Evolutionary conservation across 805 yeast genomes (phyloP).

Genomic region (Blastobotrys robertii): DNA sequence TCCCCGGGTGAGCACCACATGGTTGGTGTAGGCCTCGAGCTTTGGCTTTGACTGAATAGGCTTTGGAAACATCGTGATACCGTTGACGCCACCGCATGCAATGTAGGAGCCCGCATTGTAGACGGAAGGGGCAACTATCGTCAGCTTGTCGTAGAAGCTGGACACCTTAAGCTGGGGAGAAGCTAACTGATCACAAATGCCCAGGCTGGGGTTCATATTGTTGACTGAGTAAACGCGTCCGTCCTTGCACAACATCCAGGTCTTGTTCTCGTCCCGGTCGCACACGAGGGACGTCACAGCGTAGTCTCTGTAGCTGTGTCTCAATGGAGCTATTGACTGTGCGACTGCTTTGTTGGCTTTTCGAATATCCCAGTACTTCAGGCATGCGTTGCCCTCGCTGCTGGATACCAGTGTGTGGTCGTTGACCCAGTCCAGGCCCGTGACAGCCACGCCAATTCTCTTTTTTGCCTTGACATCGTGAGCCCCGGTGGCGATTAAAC

Average conservation of each 20-base stretch:
- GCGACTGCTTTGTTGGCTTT: constrained; percentile 6
- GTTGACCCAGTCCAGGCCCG: constrained; percentile 16
- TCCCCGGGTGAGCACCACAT: constrained; percentile 8
- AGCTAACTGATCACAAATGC: constrained; percentile 4
- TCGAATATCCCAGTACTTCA: constrained; percentile 24
- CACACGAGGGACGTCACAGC: constrained; percentile 13
- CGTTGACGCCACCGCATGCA: constrained; percentile 15
- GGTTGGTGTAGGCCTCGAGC: background rate
- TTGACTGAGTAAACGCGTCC: constrained; percentile 12
- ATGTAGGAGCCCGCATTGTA: constrained; percentile 10
- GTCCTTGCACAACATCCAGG: constrained; percentile 18
- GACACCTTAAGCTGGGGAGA: constrained; percentile 10
- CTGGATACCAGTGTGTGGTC: constrained; percentile 14
- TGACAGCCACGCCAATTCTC: too few species aligned
- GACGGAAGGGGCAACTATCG: constrained; percentile 10
- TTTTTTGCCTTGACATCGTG: too few species aligned
- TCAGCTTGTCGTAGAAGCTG: constrained; percentile 13
- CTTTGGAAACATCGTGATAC: constrained; percentile 8
- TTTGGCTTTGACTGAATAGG: constrained; percentile 5
- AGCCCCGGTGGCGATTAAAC: too few species aligned
- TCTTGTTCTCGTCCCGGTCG: constrained; percentile 10
- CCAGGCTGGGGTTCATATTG: background rate
- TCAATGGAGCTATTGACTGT: constrained; percentile 1
- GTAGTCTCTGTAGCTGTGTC: constrained; percentile 5
- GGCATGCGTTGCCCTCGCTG: constrained; percentile 9